phyloP scores from a whole-genome alignment of 345 rosid genomes.

The Excoecaria agallocha region DNA sequence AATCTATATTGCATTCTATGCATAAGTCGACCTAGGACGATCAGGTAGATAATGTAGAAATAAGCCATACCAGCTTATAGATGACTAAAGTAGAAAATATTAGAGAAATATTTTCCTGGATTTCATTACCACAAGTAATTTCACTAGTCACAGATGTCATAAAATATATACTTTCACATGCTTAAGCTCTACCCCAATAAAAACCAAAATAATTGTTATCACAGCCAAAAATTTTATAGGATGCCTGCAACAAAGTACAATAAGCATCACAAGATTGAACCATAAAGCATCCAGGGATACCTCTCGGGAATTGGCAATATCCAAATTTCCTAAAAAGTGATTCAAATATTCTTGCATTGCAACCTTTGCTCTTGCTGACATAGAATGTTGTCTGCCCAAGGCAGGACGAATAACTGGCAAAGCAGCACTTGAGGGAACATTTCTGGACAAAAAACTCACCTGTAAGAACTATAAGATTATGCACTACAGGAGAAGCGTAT shows the following conservation, averaged over 20 bases:
- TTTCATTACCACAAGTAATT: background rate
- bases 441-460: slow-evolving; percentile 62
- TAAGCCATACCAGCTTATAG: background rate
- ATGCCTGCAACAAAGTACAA: background rate
- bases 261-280: slow-evolving; percentile 1
- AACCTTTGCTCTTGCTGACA: slow-evolving; percentile 83
- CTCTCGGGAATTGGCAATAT: slow-evolving; percentile 94
- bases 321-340: slow-evolving; percentile 90
- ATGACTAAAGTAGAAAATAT: background rate
- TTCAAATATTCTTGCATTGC: slow-evolving; percentile 96
- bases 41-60: background rate
- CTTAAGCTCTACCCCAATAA: background rate
- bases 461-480: slow-evolving; percentile 27
- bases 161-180: background rate
- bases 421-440: slow-evolving; percentile 98
- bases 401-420: slow-evolving; percentile 89
- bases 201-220: background rate
- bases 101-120: background rate
- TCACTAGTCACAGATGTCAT: background rate
- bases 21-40: background rate
- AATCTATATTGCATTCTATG: background rate
- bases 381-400: slow-evolving; percentile 84
- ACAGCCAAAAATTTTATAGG: background rate
- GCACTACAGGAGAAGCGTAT: background rate
- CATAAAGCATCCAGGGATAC: slow-evolving; percentile 36